phyloP scores from a whole-genome alignment of 345 rosid genomes.

The Bruguiera sexangula region DNA sequence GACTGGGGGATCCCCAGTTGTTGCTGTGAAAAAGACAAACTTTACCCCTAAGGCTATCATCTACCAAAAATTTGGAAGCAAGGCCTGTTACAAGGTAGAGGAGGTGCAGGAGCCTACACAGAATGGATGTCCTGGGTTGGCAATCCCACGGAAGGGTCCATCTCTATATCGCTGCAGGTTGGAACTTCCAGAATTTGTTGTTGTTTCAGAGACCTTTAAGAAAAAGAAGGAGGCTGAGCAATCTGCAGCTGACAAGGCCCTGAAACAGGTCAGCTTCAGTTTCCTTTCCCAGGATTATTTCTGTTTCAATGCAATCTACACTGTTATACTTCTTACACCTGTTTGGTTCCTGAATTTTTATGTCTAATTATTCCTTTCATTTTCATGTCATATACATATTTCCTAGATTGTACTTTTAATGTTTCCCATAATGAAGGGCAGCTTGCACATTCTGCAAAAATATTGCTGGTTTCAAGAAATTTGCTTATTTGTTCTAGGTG shows the following conservation, averaged over 20 bases:
- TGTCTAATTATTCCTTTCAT: too few species aligned
- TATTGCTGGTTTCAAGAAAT: too few species aligned
- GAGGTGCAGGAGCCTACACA: slow-evolving; percentile 61
- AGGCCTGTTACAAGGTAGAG: slow-evolving; percentile 58
- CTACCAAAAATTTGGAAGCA: slow-evolving; percentile 63
- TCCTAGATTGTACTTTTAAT: too few species aligned
- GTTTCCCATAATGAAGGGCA: too few species aligned
- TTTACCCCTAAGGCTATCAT: slow-evolving; percentile 80
- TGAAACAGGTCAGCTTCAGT: slow-evolving; percentile 52
- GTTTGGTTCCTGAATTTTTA: too few species aligned
- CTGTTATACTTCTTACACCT: neutral
- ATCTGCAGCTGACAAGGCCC: slow-evolving; percentile 82
- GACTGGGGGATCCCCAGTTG: slow-evolving; percentile 21
- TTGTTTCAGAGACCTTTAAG: slow-evolving; percentile 53
- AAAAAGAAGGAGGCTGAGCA: slow-evolving; percentile 95
- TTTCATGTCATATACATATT: too few species aligned
- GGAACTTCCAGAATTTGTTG: slow-evolving; percentile 69
- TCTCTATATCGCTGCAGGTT: slow-evolving; percentile 68
- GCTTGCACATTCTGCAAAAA: too few species aligned
- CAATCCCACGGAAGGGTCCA: slow-evolving; percentile 72
- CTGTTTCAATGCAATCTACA: neutral
- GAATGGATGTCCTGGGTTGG: slow-evolving; percentile 81
- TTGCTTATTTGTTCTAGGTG: too few species aligned
- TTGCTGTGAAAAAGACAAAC: slow-evolving; percentile 32
- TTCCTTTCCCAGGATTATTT: slow-evolving; percentile 7